These are phyloP conservation scores for Aphelidium insulamus DNA, from an alignment of 371 early-diverging fungal species.

Conservation along the genomic window DNA sequence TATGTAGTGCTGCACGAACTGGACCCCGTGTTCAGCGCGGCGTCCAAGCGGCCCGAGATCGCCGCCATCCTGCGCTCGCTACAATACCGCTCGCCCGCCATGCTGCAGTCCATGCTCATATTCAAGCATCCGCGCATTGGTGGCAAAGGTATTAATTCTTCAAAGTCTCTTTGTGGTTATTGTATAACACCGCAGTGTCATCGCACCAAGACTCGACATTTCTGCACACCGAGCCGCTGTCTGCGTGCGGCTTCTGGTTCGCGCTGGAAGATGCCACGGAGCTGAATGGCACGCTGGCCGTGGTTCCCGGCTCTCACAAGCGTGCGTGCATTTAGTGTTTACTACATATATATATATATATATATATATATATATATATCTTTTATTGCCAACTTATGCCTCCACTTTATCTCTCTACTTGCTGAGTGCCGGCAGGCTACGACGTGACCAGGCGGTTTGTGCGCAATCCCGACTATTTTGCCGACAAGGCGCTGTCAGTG, in stretches of 20 bases:
- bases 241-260: conserved; percentile 79
- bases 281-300: conserved; percentile 67
- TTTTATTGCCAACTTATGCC: neutral
- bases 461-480: conserved; percentile 23
- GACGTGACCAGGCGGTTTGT: conserved; percentile 54
- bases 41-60: conserved; percentile 29
- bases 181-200: conserved; percentile 17
- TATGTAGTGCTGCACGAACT: conserved; percentile 39
- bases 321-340: conserved; percentile 9
- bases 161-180: neutral
- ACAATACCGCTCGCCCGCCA: conserved; percentile 41
- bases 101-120: conserved; percentile 79
- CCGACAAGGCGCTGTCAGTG: conserved; percentile 27
- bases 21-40: conserved; percentile 40
- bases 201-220: conserved; percentile 77
- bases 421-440: conserved; percentile 9
- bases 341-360: conserved; percentile 10
- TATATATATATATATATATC: conserved; percentile 14
- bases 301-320: conserved; percentile 69
- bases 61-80: conserved; percentile 29
- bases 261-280: conserved; percentile 78
- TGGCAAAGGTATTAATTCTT: conserved; percentile 23
- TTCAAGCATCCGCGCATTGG: conserved; percentile 66
- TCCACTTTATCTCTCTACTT: neutral
- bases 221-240: conserved; percentile 61